A percentile compares a stretch with the other conserved stretches of the same genome.
These are phyloP conservation scores for Aspergillus fructus DNA, from an alignment of 2,329 filamentous ascomycete genomes.

Conservation along the genomic window DNA sequence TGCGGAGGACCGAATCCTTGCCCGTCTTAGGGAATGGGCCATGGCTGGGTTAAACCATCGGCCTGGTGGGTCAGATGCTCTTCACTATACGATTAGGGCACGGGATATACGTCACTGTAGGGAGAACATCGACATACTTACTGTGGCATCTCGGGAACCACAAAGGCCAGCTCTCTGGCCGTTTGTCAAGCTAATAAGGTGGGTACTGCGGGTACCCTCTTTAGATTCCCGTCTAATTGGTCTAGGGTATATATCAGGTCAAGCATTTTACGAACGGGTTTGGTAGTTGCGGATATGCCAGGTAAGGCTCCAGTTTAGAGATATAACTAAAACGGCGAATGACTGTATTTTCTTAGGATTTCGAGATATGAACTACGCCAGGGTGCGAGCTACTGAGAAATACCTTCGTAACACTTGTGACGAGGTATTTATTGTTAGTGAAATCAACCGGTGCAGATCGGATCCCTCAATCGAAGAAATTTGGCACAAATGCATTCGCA, in stretches of 20 bases:
- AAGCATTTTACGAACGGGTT: conserved; percentile 18
- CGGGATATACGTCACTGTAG: conserved; percentile 15
- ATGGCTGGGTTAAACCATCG: conserved; percentile 4
- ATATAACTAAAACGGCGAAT: neutral
- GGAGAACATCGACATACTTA: conserved; percentile 16
- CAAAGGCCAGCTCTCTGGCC: conserved; percentile 19
- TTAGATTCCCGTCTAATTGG: neutral
- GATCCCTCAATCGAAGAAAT: conserved; percentile 21
- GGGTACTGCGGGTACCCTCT: neutral
- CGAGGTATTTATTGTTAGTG: conserved; percentile 22
- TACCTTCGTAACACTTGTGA: conserved; percentile 22
- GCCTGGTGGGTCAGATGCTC: conserved; percentile 13
- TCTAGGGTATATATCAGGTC: conserved; percentile 22
- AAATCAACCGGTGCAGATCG: conserved; percentile 18
- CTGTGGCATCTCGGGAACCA: conserved; percentile 1
- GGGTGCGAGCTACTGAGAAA: conserved; percentile 20
- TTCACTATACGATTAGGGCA: conserved; percentile 4
- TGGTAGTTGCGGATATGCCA: conserved; percentile 24
- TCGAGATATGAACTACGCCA: conserved; percentile 22
- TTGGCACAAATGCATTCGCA: neutral
- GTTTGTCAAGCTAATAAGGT: conserved; percentile 24
- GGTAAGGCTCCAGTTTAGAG: conserved; percentile 8
- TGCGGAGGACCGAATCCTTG: conserved; percentile 10
- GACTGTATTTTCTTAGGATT: conserved; percentile 14
- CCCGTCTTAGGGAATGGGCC: conserved; percentile 10